phyloP scores from a whole-genome alignment of 371 early-diverging fungal species.

The Syncephalastrum sp. region DNA sequence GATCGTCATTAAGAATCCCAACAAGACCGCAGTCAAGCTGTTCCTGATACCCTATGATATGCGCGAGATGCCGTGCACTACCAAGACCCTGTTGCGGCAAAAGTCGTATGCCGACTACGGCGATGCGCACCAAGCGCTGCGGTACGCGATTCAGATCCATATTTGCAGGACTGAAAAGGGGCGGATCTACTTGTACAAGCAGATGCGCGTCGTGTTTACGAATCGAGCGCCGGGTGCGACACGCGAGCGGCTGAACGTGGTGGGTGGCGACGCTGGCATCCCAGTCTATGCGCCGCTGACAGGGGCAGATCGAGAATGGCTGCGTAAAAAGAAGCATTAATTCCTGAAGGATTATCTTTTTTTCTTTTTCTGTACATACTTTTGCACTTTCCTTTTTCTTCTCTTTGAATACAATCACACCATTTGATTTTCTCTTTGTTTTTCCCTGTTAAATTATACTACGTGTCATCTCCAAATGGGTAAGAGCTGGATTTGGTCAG shows the following conservation, averaged over 20 bases:
- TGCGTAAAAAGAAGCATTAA: slow-evolving; percentile 5
- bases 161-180: slow-evolving; percentile 58
- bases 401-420: too few relatives aligned
- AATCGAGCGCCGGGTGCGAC: slow-evolving; percentile 55
- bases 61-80: slow-evolving; percentile 68
- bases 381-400: too few relatives aligned
- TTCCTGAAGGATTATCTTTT: too few relatives aligned
- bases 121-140: slow-evolving; percentile 27
- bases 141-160: slow-evolving; percentile 81
- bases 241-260: slow-evolving; percentile 61
- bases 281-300: slow-evolving; percentile 36
- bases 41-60: slow-evolving; percentile 84
- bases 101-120: slow-evolving; percentile 52
- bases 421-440: too few relatives aligned
- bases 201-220: slow-evolving; percentile 77
- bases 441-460: too few relatives aligned
- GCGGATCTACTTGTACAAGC: slow-evolving; percentile 63
- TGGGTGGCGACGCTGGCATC: slow-evolving; percentile 61
- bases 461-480: too few relatives aligned
- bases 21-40: slow-evolving; percentile 77
- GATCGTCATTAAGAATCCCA: slow-evolving; percentile 81
- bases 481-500: too few relatives aligned
- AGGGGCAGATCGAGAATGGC: slow-evolving; percentile 10
- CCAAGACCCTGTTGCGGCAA: slow-evolving; percentile 82
- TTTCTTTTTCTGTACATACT: too few relatives aligned